A percentile compares a stretch with the other conserved stretches of the same genome.
Conservation (phyloP, 768 basidiomycete genomes). For the Coprinopsis sp. region DNA sequence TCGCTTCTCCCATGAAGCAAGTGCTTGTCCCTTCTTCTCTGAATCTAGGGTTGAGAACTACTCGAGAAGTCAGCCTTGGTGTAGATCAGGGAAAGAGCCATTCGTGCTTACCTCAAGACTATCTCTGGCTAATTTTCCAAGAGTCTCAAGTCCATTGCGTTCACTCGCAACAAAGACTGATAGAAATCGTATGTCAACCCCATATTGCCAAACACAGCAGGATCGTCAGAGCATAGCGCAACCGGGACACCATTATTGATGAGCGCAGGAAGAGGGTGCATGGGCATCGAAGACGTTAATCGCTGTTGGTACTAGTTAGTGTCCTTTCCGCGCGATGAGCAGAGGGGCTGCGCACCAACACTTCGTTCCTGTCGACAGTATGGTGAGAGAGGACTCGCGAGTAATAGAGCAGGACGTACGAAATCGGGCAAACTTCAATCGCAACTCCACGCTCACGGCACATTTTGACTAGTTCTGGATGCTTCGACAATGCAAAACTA, state of each 20-base stretch:
- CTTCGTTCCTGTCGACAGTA: slow-evolving; percentile 53
- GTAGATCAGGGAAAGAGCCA: background rate
- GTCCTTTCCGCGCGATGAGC: background rate
- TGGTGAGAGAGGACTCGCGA: slow-evolving; percentile 1
- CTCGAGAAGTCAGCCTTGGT: background rate
- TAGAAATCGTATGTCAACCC: slow-evolving; percentile 76
- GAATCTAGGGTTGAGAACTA: slow-evolving; percentile 51
- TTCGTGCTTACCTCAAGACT: slow-evolving; percentile 48
- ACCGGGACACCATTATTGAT: slow-evolving; percentile 72
- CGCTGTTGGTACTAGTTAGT: slow-evolving; percentile 37
- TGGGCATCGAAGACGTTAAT: slow-evolving; percentile 73
- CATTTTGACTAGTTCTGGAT: slow-evolving; percentile 64
- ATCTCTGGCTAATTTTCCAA: slow-evolving; percentile 60
- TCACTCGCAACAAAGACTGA: slow-evolving; percentile 71
- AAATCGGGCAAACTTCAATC: slow-evolving; percentile 77
- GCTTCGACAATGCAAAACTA: slow-evolving; percentile 73
- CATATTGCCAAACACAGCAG: slow-evolving; percentile 72
- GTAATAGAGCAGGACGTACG: slow-evolving; percentile 40
- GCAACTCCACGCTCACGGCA: slow-evolving; percentile 62
- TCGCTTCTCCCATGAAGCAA: slow-evolving; percentile 39
- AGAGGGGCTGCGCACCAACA: slow-evolving; percentile 43
- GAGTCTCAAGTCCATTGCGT: slow-evolving; percentile 55
- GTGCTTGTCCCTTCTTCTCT: slow-evolving; percentile 41
- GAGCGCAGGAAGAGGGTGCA: slow-evolving; percentile 70
- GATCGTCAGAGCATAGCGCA: slow-evolving; percentile 70